Base-by-base conservation (phyloP, 805 yeast species). In the Maudiozyma serrabonitensis region DNA sequence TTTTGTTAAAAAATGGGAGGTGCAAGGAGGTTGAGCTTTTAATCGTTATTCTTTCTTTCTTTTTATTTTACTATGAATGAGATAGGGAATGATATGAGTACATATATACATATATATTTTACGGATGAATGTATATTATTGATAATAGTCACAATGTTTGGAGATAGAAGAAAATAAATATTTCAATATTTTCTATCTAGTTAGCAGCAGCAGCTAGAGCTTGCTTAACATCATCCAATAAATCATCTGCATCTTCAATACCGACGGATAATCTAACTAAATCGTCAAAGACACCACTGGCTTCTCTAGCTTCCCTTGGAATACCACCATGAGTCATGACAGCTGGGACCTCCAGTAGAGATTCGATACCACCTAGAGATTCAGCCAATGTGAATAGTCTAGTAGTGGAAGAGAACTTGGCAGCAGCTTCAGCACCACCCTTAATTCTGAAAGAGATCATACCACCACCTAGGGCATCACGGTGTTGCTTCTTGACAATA, bases 251-350 rank as follows among this genome's bases (percentile, higher is more conserved):
- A 59, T 85, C 95, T 72, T 87, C 96, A 53, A 87, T 84, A 69
- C 96, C 96, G 46, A 87, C 89, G 55, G 88, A 80, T 49, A 87
- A 74, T 73, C 96, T 81, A 58, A 87, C 74, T 68, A 87, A 76
- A 69, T 86, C 88, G 61, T 86, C 95, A 58, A 63, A 84, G 44
- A 87, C 93, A 55, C 95, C 95, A 52, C 80, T 76, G 47, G 80
- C 77, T 69, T 84, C 91, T 70, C 95, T 80, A 60, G 79, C 82
- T 48, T 73, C 86, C 65, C 75, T 73, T 62, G 93, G 88, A 67
- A 87, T 87, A 64, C 95, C 95, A 49, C 91, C 93, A 61, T 87
- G 95, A 59, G 95, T 87, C 95, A 87, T 87, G 50, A 81, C 79
- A 44, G 95, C 93, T 41, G 95, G 96, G 45, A 87, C 90, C 70